Evolutionary conservation across 2,329 filamentous ascomycete species (phyloP), one percentile per base, ranked within the genome.

Genomic region (Cordyceps fumosorosea): DNA sequence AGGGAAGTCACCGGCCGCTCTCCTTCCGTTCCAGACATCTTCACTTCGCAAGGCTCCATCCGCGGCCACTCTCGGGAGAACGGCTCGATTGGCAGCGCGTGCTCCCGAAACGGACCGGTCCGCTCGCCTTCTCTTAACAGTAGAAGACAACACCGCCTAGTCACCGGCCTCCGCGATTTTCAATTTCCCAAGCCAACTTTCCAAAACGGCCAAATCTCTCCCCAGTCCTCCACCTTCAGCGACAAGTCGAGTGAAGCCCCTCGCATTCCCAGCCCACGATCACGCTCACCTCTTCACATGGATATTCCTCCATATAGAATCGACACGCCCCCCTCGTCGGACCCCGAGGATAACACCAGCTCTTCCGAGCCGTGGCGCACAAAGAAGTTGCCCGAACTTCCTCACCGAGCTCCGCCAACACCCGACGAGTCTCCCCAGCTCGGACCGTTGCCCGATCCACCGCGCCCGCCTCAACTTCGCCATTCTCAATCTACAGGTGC

Each of bases 141-240:
- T 50, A 62, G 63, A 45, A 66, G 65, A 40, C 63, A 65, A 37
- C 66, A 69, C 37, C 64, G 63, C 0, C 63, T 73, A 44, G 62
- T 72, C 14, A 67, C 70, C 3, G 70, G 69, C 12, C 70, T 77
- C 22, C 67, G 69, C 42, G 74, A 74, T 24, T 76, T 75, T 63
- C 69, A 75, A 51, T 77, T 77, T 63, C 75, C 76, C 37, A 71
- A 68, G 24, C 72, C 73, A 11, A 72, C 73, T 5, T 71, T 66
- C 20, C 67, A 66, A 40, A 69, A 67, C 44, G 67, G 67, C 20
- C 68, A 71, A 16, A 63, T 64, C 26, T 69, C 69, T 20, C 64
- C 72, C 22, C 59, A 58, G 4, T 68, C 71, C 14, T 65, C 67
- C 18, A 64, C 65, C 16, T 68, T 66, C 37, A 65, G 63, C 52